Evolutionary conservation across 805 yeast species (phyloP).

Genomic region (Teunomyces funiuensis): DNA sequence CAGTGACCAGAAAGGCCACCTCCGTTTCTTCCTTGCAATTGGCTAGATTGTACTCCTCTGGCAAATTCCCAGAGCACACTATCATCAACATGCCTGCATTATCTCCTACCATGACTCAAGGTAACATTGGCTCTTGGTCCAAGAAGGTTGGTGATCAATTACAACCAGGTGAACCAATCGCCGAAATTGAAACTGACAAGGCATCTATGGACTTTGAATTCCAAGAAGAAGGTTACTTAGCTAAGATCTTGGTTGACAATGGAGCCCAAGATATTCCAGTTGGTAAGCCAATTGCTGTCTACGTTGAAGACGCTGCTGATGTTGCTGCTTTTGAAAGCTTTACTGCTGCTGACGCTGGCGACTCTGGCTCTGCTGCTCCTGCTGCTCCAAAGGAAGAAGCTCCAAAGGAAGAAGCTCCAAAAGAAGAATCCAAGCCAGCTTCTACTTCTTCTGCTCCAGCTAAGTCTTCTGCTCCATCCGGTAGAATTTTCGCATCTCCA

Average conservation of each 20-base stretch:
- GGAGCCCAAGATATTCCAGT: constrained; percentile 91
- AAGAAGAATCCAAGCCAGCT: constrained; percentile 12
- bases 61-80: constrained; percentile 74
- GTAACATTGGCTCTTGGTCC: constrained; percentile 86
- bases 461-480: constrained; percentile 39
- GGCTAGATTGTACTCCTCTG: constrained; percentile 43
- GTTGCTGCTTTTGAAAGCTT: constrained; percentile 87
- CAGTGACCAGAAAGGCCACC: constrained; percentile 11
- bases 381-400: constrained; percentile 39
- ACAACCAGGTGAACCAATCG: constrained; percentile 89
- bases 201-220: constrained; percentile 98
- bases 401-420: constrained; percentile 35
- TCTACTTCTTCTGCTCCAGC: constrained; percentile 25
- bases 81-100: constrained; percentile 97
- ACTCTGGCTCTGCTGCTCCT: constrained; percentile 10
- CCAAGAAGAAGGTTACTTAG: constrained; percentile 93
- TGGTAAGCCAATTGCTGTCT: constrained; percentile 94
- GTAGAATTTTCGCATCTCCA: constrained; percentile 91
- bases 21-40: constrained; percentile 25
- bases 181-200: constrained; percentile 97
- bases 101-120: constrained; percentile 99
- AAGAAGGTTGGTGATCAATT: constrained; percentile 87
- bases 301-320: constrained; percentile 81
- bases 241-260: constrained; percentile 78
- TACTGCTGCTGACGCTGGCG: constrained; percentile 79